Evolutionary conservation across 1,284 basidiomycete genomes (phyloP), one percentile per base, ranked within the genome.

Genomic region (Ustilago loliicola): DNA sequence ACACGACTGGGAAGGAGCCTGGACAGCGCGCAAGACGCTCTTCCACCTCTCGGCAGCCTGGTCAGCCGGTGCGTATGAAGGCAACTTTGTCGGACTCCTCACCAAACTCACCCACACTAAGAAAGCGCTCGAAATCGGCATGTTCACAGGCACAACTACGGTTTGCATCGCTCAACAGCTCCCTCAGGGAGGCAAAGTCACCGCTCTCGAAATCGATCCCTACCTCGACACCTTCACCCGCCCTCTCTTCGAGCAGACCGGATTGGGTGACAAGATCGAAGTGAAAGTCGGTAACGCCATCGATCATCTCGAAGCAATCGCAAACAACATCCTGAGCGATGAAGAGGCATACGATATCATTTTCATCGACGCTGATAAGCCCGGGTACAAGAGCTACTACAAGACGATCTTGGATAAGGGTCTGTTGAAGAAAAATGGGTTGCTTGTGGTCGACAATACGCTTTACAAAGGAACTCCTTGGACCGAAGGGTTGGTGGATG

Each of bases 321-420:
- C 81, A 0, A 55, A 72, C 29, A 55, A 66, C 23, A 60, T 75
- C 7, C 2, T 66, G 21, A 47, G 21, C 13, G 75, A 80, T 13
- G 62, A 79, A 27, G 75, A 80, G 13, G 72, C 74, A 0, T 87
- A 84, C 60, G 86, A 87, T 60, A 61, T 87, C 55, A 85, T 86
- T 54, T 87, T 87, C 62, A 86, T 87, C 61, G 86, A 87, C 57
- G 86, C 86, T 1, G 86, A 87, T 61, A 87, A 87, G 64, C 80
- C 80, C 0, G 80, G 75, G 0, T 87, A 86, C 60, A 58, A 40
- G 47, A 65, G 19, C 0, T 86, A 87, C 65, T 86, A 83, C 27
- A 45, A 81, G 34, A 64, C 65, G 13, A 78, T 86, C 21, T 65
- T 86, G 15, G 75, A 81, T 3, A 65, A 72, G 34, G 75, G 75